Evolutionary conservation across 805 yeast species (phyloP).

Genomic region (Sugiyamaella lignohabitans): DNA sequence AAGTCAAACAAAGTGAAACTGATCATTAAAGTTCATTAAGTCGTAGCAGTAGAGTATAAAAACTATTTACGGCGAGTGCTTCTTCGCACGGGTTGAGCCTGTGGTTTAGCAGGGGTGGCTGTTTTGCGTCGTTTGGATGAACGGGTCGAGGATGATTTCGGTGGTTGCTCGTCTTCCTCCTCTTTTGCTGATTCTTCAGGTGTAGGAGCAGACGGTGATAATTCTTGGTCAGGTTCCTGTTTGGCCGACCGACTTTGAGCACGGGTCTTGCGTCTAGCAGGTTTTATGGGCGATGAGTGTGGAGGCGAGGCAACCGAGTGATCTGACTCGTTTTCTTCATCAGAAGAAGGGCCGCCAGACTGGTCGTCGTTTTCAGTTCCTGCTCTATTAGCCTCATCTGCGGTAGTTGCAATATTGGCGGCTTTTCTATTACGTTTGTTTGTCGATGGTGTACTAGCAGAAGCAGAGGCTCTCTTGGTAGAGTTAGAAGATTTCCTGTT

Average conservation of each 20-base stretch:
- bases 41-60: too few relatives aligned
- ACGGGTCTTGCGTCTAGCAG: not conserved
- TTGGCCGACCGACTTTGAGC: not conserved
- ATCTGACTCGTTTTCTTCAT: not conserved
- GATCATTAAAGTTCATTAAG: too few relatives aligned
- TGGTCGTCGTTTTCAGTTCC: slow-evolving; percentile 14
- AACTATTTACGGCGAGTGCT: slow-evolving; percentile 1
- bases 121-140: not conserved
- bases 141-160: not conserved
- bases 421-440: slow-evolving; percentile 3
- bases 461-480: not conserved
- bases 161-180: slow-evolving; percentile 5
- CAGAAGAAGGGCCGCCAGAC: not conserved
- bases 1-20: too few relatives aligned
- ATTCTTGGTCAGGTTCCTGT: slow-evolving; percentile 5
- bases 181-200: slow-evolving; percentile 1
- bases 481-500: not conserved
- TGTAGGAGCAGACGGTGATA: slow-evolving; percentile 3
- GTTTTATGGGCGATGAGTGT: slow-evolving; percentile 1
- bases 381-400: slow-evolving; percentile 16
- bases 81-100: slow-evolving; percentile 1
- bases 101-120: not conserved
- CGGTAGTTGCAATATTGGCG: slow-evolving; percentile 7
- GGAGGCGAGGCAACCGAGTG: not conserved
- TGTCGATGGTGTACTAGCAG: not conserved